Conservation (phyloP, 257 asterid genomes). For the Rauvolfia tetraphylla region DNA sequence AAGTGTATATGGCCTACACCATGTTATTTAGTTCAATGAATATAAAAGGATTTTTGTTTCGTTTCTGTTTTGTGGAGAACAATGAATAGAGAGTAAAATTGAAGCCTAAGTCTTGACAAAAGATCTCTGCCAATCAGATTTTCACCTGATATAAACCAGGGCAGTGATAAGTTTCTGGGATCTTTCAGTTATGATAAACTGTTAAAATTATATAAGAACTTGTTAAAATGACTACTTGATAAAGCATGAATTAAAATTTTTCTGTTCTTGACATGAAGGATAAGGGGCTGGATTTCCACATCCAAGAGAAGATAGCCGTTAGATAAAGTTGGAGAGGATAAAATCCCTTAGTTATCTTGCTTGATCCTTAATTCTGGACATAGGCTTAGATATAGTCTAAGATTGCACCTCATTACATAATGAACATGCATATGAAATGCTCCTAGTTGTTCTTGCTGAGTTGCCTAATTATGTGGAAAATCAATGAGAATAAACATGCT, state of each 20-base stretch:
- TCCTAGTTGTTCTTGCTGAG: background rate
- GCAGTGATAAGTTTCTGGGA: background rate
- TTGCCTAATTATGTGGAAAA: background rate
- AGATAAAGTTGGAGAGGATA: background rate
- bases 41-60: background rate
- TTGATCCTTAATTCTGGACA: background rate
- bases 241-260: too few relatives aligned
- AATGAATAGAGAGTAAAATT: background rate
- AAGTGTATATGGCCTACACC: background rate
- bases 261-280: background rate
- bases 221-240: too few relatives aligned
- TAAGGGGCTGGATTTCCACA: background rate
- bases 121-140: background rate
- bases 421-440: background rate
- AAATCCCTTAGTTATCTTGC: background rate
- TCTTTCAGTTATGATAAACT: background rate
- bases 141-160: background rate
- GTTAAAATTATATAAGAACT: background rate
- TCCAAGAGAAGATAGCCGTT: background rate
- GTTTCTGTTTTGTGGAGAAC: background rate
- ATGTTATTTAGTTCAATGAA: background rate
- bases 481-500: background rate
- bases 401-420: background rate
- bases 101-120: background rate
- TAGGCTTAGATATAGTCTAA: background rate